A percentile compares a stretch with the other conserved stretches of the same genome.
phyloP scores from a whole-genome alignment of 1,284 basidiomycete species.

The Pyrrhoderma noxium region DNA sequence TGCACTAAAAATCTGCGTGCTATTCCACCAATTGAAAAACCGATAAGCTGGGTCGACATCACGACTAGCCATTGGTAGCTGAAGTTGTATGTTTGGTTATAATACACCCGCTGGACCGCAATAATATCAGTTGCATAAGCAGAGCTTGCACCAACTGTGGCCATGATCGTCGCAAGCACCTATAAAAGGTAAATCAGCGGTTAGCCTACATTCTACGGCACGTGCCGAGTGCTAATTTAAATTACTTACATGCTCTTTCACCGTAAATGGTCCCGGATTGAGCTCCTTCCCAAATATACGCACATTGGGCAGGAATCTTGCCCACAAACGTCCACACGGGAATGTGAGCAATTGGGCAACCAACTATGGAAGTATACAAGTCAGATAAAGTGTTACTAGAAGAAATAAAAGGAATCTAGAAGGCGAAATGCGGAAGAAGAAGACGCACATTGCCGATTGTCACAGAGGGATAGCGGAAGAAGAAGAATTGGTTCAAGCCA shows the following conservation, averaged over 20 bases:
- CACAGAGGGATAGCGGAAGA: conserved; percentile 45
- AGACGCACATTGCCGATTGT: conserved; percentile 32
- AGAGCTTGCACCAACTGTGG: conserved; percentile 30
- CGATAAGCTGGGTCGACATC: conserved; percentile 34
- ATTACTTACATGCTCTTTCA: conserved; percentile 56
- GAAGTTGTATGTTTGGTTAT: conserved; percentile 59
- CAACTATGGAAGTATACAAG: conserved; percentile 27
- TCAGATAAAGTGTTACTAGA: conserved; percentile 23
- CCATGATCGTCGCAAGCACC: conserved; percentile 22
- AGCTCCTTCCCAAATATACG: conserved; percentile 42
- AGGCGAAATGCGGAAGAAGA: conserved; percentile 25
- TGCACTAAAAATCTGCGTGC: conserved; percentile 33
- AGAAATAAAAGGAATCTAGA: conserved; percentile 20
- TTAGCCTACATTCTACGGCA: neutral
- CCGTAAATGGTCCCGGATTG: conserved; percentile 71
- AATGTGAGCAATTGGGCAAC: conserved; percentile 50
- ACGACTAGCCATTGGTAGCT: conserved; percentile 46
- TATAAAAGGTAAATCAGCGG: neutral
- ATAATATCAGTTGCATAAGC: conserved; percentile 59
- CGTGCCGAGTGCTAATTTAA: neutral
- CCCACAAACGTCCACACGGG: conserved; percentile 48
- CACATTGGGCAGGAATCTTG: conserved; percentile 42
- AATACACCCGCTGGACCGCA: conserved; percentile 68
- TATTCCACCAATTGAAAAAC: conserved; percentile 34
- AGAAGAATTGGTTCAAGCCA: conserved; percentile 53